Evolutionary conservation across 2,329 filamentous ascomycete species (phyloP), one percentile per base, ranked within the genome.

Genomic region (Daldinia eschscholtzii): DNA sequence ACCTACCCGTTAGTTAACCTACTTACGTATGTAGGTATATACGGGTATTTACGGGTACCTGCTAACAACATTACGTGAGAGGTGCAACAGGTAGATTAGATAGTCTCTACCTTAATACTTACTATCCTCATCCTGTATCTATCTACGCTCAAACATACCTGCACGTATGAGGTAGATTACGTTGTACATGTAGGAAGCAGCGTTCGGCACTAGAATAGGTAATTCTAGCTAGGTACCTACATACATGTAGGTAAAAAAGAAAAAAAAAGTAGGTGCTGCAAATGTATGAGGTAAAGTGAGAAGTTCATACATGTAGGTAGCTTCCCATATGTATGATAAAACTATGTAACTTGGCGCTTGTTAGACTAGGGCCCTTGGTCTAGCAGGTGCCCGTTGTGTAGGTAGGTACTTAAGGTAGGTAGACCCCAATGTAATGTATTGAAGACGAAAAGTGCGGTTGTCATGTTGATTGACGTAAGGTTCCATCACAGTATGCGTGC

Each of bases 381-480:
- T 52, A 60, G 15, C 9, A 52, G 15, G 26, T 52, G 26, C 42
- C 20, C 15, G 20, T 53, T 35, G n/a, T n/a, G n/a, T n/a, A n/a
- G n/a, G n/a, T 35, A 35, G 7, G 33, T 35, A 35, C 33, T 10
- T 35, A 6, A 9, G 3, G 30, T 9, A 15, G 18, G 18, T 35
- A 56, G 18, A 20, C 33, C 30, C 33, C 30, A 41, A 26, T 56
- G 52, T 39, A 18, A 20, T 55, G 64, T 60, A 64, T 61, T 18
- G 64, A 68, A 61, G 56, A 58, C 61, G 65, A 39, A 63, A 65
- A 65, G 50, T 48, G 62, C 52, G 52, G 46, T 68, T 60, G 59
- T 66, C 68, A 66, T 71, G 68, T 68, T 68, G 63, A 68, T 68
- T 71, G 68, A 71, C 68, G 68, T 71, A 66, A 68, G 59, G 68